Conservation (phyloP, 768 basidiomycete genomes). For the Boletus reticuloceps region DNA sequence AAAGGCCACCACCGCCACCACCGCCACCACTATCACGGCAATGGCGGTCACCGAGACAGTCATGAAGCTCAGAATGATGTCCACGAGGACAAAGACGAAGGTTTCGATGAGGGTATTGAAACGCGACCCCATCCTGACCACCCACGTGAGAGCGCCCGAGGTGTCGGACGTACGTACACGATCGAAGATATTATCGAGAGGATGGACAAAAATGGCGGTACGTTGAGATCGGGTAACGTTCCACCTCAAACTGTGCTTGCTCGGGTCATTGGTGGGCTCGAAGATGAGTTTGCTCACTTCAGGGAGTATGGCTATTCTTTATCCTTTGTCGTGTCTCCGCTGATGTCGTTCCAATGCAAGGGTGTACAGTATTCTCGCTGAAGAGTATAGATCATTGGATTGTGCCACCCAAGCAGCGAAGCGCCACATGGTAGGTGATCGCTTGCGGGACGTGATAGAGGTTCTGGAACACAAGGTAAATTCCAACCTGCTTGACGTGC, state of each 20-base stretch:
- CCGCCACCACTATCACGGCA: conserved; percentile 41
- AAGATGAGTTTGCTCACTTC: conserved; percentile 94
- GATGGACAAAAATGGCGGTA: conserved; percentile 25
- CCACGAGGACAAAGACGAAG: conserved; percentile 13
- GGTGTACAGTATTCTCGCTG: conserved; percentile 86
- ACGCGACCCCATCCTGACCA: background rate
- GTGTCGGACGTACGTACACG: conserved; percentile 6
- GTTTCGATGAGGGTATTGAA: conserved; percentile 12
- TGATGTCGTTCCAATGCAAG: conserved; percentile 40
- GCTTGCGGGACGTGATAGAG: conserved; percentile 89
- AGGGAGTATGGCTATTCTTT: conserved; percentile 63
- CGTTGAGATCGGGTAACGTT: conserved; percentile 33
- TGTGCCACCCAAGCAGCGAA: conserved; percentile 77
- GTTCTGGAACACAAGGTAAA: conserved; percentile 86
- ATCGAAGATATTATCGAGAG: conserved; percentile 27
- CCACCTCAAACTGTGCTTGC: conserved; percentile 89
- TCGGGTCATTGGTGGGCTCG: conserved; percentile 81
- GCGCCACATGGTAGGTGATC: conserved; percentile 82
- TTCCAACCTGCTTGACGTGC: background rate
- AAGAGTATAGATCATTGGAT: conserved; percentile 91
- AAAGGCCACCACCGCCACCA: conserved; percentile 51
- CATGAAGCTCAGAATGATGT: background rate
- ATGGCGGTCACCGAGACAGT: conserved; percentile 40
- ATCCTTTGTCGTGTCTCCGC: background rate
- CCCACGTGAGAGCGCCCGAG: conserved; percentile 1